Evolutionary conservation across 2,329 filamentous ascomycete genomes (phyloP).

Genomic region (Paraphoma chrysanthemicola): DNA sequence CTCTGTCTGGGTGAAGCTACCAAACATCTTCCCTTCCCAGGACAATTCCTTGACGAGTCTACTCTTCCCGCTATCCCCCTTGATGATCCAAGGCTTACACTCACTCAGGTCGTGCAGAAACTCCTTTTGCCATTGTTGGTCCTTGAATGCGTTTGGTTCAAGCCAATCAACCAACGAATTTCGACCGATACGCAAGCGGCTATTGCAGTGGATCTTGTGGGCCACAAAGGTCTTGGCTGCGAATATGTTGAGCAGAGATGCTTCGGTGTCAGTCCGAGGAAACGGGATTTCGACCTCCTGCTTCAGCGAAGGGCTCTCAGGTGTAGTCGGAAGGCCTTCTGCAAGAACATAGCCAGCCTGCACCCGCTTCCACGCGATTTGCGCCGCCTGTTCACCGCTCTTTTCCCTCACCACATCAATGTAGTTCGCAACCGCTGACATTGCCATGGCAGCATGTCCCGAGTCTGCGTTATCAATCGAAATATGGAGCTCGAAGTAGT

Average conservation of each 20-base stretch:
- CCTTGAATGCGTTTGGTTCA: constrained; percentile 39
- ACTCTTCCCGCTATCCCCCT: constrained; percentile 51
- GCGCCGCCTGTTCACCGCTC: constrained; percentile 37
- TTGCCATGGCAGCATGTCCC: constrained; percentile 58
- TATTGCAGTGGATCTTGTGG: constrained; percentile 51
- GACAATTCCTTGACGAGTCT: constrained; percentile 51
- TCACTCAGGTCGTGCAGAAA: constrained; percentile 48
- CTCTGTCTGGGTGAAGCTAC: constrained; percentile 56
- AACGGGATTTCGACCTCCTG: constrained; percentile 5
- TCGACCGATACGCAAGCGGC: constrained; percentile 48
- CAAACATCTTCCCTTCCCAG: constrained; percentile 60
- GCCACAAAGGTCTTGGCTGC: constrained; percentile 48
- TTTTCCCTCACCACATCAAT: constrained; percentile 37
- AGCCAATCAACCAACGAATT: constrained; percentile 43
- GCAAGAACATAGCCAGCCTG: constrained; percentile 53
- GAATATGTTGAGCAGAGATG: constrained; percentile 40
- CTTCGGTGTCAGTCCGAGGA: constrained; percentile 17
- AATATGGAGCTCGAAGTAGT: constrained; percentile 60
- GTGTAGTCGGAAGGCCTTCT: constrained; percentile 30
- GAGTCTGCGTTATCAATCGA: constrained; percentile 59
- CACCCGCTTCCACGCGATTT: constrained; percentile 50
- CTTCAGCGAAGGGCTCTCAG: constrained; percentile 24
- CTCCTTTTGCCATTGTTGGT: constrained; percentile 40
- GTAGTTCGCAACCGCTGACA: constrained; percentile 47
- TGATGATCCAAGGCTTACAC: constrained; percentile 51